Conservation (phyloP, 2,329 filamentous ascomycete genomes). For the Fusarium coffeatum region DNA sequence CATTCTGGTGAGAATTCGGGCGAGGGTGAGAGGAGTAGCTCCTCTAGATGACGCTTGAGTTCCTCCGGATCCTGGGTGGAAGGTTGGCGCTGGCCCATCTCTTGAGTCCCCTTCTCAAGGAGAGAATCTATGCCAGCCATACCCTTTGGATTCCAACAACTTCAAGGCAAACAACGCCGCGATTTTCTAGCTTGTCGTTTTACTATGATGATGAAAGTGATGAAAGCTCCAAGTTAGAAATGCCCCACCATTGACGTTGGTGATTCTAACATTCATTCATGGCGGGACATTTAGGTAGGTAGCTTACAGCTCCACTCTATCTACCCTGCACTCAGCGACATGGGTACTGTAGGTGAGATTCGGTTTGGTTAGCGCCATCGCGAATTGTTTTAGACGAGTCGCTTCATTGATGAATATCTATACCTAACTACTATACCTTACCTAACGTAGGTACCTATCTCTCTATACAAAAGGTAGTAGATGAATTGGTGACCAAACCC, state of each 20-base stretch:
- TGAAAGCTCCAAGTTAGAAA: slow-evolving; percentile 34
- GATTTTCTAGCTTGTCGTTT: slow-evolving; percentile 1
- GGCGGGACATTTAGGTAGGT: slow-evolving; percentile 14
- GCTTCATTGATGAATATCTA: background rate
- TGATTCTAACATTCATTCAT: slow-evolving; percentile 31
- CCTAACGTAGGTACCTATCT: no score
- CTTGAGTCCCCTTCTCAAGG: slow-evolving; percentile 41
- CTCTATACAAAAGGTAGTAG: background rate
- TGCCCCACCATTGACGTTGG: slow-evolving; percentile 45
- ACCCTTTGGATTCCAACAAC: slow-evolving; percentile 6
- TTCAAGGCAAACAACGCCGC: slow-evolving; percentile 10
- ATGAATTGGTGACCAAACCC: background rate
- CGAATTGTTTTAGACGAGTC: background rate
- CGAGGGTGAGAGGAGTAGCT: slow-evolving; percentile 82
- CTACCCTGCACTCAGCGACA: slow-evolving; percentile 22
- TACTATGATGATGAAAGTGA: slow-evolving; percentile 19
- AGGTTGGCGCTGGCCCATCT: slow-evolving; percentile 29
- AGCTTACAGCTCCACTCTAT: slow-evolving; percentile 14
- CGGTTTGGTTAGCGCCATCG: background rate
- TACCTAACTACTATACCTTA: background rate
- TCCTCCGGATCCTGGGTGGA: slow-evolving; percentile 63
- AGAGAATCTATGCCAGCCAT: slow-evolving; percentile 54
- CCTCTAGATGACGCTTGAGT: slow-evolving; percentile 77
- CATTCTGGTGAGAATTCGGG: slow-evolving; percentile 83
- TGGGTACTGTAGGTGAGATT: background rate